Evolutionary conservation across 805 yeast genomes (phyloP).

Genomic region (Dipodascopsis tothii): DNA sequence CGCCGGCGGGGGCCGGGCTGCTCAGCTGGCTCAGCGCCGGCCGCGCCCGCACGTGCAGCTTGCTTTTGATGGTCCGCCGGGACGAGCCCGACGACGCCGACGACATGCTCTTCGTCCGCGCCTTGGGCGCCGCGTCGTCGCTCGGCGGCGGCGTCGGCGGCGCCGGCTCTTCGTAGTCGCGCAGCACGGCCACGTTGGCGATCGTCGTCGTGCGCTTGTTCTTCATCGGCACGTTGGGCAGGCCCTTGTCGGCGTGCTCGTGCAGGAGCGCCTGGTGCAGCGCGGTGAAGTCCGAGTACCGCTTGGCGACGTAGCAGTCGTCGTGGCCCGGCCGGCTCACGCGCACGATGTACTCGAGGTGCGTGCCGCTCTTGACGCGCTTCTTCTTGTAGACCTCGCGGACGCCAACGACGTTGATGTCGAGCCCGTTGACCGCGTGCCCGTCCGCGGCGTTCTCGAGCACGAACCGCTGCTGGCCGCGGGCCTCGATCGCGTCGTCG

Average conservation of each 20-base stretch:
- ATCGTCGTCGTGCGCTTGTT: conserved; percentile 30
- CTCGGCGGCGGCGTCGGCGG: conserved; percentile 8
- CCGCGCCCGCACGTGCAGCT: neutral
- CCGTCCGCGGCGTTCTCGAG: conserved; percentile 22
- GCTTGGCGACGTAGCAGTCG: conserved; percentile 46
- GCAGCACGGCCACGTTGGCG: neutral
- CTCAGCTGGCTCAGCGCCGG: neutral
- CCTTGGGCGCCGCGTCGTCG: neutral
- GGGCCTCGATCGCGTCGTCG: conserved; percentile 28
- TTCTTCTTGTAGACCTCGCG: conserved; percentile 26
- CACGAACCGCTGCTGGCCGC: conserved; percentile 19
- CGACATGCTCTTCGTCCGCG: neutral
- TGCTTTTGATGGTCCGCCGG: no score
- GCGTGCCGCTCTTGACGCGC: conserved; percentile 13
- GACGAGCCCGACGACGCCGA: neutral
- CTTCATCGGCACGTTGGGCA: conserved; percentile 54
- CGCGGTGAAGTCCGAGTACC: conserved; percentile 60
- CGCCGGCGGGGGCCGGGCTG: neutral
- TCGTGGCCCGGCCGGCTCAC: conserved; percentile 33
- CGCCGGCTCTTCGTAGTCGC: conserved; percentile 1
- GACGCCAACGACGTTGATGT: conserved; percentile 64
- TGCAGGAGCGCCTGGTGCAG: conserved; percentile 38
- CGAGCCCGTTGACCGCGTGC: conserved; percentile 47
- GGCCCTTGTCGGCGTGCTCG: conserved; percentile 60
- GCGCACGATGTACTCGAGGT: conserved; percentile 43